These are phyloP conservation scores for Ambrosiella beaveri DNA, from an alignment of 2,329 filamentous ascomycete species.

Conservation along the genomic window DNA sequence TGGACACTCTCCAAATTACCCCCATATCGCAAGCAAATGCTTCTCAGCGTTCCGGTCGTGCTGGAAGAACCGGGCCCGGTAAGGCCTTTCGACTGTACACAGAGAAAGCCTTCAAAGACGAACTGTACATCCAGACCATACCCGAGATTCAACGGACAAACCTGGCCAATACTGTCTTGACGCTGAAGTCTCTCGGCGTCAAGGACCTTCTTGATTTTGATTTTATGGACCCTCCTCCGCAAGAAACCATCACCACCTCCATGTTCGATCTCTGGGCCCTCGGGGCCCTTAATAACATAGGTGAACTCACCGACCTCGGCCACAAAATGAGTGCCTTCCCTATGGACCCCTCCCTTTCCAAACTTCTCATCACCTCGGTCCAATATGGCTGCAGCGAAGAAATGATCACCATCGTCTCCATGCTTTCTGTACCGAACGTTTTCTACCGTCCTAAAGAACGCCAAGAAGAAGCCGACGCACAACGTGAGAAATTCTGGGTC, in stretches of 20 bases:
- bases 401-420: constrained; percentile 95
- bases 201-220: constrained; percentile 91
- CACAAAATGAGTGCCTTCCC: constrained; percentile 93
- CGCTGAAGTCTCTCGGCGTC: constrained; percentile 87
- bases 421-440: constrained; percentile 90
- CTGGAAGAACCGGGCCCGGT: constrained; percentile 83
- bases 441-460: constrained; percentile 96
- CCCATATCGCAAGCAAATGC: constrained; percentile 95
- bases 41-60: constrained; percentile 80
- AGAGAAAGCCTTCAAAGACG: constrained; percentile 85
- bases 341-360: constrained; percentile 92
- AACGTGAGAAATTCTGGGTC: constrained; percentile 95
- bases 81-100: constrained; percentile 92
- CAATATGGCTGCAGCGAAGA: constrained; percentile 90
- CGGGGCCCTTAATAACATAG: constrained; percentile 82
- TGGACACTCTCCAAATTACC: constrained; percentile 96
- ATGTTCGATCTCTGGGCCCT: constrained; percentile 96
- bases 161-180: constrained; percentile 79
- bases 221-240: constrained; percentile 96
- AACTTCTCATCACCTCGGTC: constrained; percentile 79
- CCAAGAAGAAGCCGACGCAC: constrained; percentile 87
- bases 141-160: constrained; percentile 97
- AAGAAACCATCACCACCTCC: constrained; percentile 93
- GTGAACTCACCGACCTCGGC: constrained; percentile 74
- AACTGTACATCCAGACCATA: constrained; percentile 91